Percentiles rank a stretch among this genome's conserved stretches.
Evolutionary conservation across 768 basidiomycete genomes (phyloP).

Genomic region (Xanthoconium purpureum): DNA sequence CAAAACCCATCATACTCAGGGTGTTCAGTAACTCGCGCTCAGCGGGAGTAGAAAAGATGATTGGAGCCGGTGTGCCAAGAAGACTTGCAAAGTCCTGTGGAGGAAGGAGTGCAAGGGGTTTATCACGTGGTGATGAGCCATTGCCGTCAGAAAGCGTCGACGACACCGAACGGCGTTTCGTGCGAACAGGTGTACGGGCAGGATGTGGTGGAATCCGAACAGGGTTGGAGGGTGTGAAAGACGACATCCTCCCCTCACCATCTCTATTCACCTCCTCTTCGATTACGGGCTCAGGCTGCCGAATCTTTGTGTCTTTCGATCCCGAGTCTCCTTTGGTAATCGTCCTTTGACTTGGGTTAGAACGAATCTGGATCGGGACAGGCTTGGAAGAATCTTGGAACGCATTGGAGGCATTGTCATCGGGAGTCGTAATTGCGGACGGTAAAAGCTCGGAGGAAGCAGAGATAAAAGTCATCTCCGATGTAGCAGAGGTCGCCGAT

Average conservation of each 20-base stretch:
- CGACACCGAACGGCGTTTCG: constrained; percentile 93
- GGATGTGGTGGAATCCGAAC: constrained; percentile 55
- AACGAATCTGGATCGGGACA: constrained; percentile 38
- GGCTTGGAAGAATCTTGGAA: constrained; percentile 32
- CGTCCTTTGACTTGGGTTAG: constrained; percentile 57
- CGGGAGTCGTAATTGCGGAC: constrained; percentile 58
- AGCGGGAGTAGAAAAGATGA: constrained; percentile 82
- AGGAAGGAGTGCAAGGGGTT: constrained; percentile 36
- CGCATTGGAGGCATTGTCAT: constrained; percentile 43
- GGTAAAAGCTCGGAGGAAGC: constrained; percentile 48
- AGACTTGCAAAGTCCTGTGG: constrained; percentile 60
- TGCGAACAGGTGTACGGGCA: constrained; percentile 86
- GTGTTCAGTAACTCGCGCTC: constrained; percentile 79
- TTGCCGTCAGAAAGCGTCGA: constrained; percentile 73
- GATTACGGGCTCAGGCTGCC: constrained; percentile 46
- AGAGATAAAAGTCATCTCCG: constrained; percentile 50
- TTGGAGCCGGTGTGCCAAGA: constrained; percentile 62
- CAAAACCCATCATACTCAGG: constrained; percentile 77
- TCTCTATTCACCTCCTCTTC: constrained; percentile 44
- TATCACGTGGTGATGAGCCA: constrained; percentile 49
- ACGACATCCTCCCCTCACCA: not conserved
- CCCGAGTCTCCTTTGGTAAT: constrained; percentile 43
- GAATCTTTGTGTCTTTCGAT: constrained; percentile 32
- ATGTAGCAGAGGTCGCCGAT: constrained; percentile 42
- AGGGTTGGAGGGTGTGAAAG: constrained; percentile 23